Base-by-base conservation (phyloP, 2,329 filamentous ascomycete species). In the Exophiala spinifera region DNA sequence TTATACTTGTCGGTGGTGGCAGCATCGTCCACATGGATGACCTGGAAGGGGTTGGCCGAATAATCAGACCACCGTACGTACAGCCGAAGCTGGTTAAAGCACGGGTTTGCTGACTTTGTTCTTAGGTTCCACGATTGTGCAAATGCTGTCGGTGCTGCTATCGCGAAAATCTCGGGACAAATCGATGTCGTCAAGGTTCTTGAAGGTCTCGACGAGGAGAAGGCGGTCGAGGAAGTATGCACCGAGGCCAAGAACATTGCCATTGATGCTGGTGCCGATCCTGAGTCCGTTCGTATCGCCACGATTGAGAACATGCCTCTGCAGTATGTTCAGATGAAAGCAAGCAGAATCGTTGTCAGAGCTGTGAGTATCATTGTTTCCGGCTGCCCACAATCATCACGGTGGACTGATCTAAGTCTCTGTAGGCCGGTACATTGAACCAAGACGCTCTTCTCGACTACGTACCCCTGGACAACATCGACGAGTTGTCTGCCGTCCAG, bases 101-200 rank as follows among this genome's bases (percentile, higher is more conserved):
- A 33, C 11, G 21, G 3, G 3, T 4, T 20, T 33, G 5, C n/a
- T 53, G 25, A 14, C 11, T 33, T 49, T n/a, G 5, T 23, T 25
- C 28, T 11, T 28, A 55, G 48, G 1, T 77, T 76, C 46, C 72
- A 79, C 25, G 79, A 79, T 52, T 79, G 78, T 0, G 81, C 81
- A 3, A 85, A 84, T 64, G 81, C 82, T 0, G 78, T 85, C 2
- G 82, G 82, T 4, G 81, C 82, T 1, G 82, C 82, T 0, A 81
- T 82, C 28, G 79, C 78, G 2, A 79, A 79, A 49, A 76, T 82
- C 0, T 75, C 76, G 2, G 79, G 78, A 0, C 74, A 76, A 8
- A 69, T 82, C 1, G 80, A 83, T 51, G 67, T 76, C 1, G 76
- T n/a, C 72, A 78, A 56, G 74, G 77, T 8, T 61, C 74, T 14